phyloP scores from a whole-genome alignment of 2,329 filamentous ascomycete genomes.

The Elsinoe australis region DNA sequence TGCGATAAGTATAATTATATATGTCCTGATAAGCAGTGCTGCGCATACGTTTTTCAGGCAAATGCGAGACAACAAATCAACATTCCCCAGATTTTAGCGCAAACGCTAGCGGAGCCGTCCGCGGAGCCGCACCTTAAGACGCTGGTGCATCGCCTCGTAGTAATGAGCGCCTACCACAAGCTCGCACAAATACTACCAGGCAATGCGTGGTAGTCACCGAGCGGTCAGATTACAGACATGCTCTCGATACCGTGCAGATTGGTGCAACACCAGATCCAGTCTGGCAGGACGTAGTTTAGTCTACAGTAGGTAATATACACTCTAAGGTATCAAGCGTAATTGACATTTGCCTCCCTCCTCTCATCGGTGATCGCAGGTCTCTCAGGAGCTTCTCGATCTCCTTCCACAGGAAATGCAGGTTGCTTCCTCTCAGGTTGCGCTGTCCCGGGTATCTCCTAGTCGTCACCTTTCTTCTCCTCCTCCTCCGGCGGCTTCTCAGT shows the following conservation, averaged over 20 bases:
- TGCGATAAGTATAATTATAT: neutral
- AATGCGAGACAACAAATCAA: conserved; percentile 12
- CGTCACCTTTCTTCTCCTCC: conserved; percentile 25
- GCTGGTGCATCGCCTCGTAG: no score
- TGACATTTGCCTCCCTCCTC: conserved; percentile 11
- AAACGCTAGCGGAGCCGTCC: conserved; percentile 2
- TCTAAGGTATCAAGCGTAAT: conserved; percentile 6
- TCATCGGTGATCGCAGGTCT: neutral
- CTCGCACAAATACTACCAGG: no score
- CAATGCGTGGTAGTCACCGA: no score
- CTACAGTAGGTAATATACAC: neutral
- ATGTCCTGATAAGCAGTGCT: no score
- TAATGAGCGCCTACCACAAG: no score
- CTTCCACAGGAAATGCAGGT: neutral
- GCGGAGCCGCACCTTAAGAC: conserved; percentile 9
- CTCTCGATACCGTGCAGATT: neutral
- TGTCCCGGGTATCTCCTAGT: conserved; percentile 18
- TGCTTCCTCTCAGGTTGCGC: neutral
- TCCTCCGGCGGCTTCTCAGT: conserved; percentile 26
- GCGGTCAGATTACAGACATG: no score
- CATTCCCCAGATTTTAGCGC: conserved; percentile 9
- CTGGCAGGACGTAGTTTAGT: neutral
- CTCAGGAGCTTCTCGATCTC: neutral
- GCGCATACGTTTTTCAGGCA: no score
- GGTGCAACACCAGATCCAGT: no score